These are phyloP conservation scores for Lithocarpus polystachyus DNA, from an alignment of 306 rosid species.

Conservation along the genomic window DNA sequence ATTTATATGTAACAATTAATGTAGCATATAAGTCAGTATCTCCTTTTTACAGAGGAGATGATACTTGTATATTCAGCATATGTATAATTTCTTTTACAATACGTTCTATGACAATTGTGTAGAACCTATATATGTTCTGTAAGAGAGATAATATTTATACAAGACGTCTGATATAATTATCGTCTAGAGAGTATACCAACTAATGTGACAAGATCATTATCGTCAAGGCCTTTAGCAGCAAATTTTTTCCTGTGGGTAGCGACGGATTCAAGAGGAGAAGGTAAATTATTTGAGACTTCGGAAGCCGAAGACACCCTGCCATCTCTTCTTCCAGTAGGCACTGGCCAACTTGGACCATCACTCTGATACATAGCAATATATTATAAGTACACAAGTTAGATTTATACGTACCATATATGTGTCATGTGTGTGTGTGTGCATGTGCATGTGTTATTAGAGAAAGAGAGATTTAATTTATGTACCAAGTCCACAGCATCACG, in stretches of 20 bases:
- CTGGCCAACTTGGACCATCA: conserved; percentile 72
- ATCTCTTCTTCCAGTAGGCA: conserved; percentile 68
- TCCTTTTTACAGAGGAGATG: neutral
- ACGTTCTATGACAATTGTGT: no score
- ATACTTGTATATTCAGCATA: neutral
- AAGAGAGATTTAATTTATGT: neutral
- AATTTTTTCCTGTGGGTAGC: conserved; percentile 55
- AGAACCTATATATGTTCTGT: no score
- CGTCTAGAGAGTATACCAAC: conserved; percentile 39
- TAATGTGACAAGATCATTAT: conserved; percentile 68
- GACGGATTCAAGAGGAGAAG: conserved; percentile 77
- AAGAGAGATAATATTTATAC: no score
- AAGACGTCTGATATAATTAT: no score
- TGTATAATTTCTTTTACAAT: no score
- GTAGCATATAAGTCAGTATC: neutral
- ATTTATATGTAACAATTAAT: neutral
- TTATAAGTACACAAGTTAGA: neutral
- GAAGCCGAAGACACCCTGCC: conserved; percentile 51
- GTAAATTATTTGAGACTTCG: conserved; percentile 46
- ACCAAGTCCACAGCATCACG: conserved; percentile 69
- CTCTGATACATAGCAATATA: conserved; percentile 31
- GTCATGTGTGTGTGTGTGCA: neutral
- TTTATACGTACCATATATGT: neutral
- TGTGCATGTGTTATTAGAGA: neutral
- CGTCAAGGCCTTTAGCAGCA: conserved; percentile 66